phyloP scores from a whole-genome alignment of 2,329 filamentous ascomycete genomes.

The Aspergillus sp. region DNA sequence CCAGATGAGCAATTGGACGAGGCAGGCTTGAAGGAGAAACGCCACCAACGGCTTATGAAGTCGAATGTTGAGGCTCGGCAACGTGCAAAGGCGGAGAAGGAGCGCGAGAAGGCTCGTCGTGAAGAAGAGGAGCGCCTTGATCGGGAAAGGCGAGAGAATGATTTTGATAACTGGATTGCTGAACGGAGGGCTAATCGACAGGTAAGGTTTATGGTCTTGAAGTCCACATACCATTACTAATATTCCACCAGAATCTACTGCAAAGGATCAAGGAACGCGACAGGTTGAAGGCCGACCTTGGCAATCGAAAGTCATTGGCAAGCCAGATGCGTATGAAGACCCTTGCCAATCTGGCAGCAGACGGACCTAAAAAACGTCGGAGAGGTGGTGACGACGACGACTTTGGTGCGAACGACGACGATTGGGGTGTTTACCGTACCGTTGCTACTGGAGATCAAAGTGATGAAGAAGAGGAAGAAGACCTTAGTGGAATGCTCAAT shows the following conservation, averaged over 20 bases:
- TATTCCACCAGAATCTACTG: conserved; percentile 54
- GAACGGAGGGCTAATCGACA: conserved; percentile 71
- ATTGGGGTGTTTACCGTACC: conserved; percentile 95
- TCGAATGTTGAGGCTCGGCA: conserved; percentile 89
- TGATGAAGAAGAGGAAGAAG: conserved; percentile 89
- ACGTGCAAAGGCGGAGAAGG: conserved; percentile 93
- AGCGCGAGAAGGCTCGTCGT: conserved; percentile 78
- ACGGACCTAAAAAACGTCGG: conserved; percentile 78
- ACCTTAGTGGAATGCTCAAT: conserved; percentile 69
- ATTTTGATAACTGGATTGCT: conserved; percentile 81
- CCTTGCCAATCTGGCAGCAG: conserved; percentile 90
- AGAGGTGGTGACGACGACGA: conserved; percentile 90
- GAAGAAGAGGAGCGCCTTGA: conserved; percentile 82
- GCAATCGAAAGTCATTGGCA: conserved; percentile 93
- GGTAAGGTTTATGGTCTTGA: conserved; percentile 20
- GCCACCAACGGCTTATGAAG: conserved; percentile 87
- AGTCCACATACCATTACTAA: conserved; percentile 8
- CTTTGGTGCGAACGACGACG: conserved; percentile 94
- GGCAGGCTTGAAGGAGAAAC: conserved; percentile 83
- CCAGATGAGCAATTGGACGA: conserved; percentile 93
- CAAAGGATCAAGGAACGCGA: conserved; percentile 90
- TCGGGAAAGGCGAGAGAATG: conserved; percentile 73
- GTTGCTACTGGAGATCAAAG: conserved; percentile 76
- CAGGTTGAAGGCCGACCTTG: conserved; percentile 85
- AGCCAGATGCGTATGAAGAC: conserved; percentile 98